A percentile compares a stretch with the other conserved stretches of the same genome.
Conservation (phyloP, 177 flowering plant genomes). For the Vitis hybrid region DNA sequence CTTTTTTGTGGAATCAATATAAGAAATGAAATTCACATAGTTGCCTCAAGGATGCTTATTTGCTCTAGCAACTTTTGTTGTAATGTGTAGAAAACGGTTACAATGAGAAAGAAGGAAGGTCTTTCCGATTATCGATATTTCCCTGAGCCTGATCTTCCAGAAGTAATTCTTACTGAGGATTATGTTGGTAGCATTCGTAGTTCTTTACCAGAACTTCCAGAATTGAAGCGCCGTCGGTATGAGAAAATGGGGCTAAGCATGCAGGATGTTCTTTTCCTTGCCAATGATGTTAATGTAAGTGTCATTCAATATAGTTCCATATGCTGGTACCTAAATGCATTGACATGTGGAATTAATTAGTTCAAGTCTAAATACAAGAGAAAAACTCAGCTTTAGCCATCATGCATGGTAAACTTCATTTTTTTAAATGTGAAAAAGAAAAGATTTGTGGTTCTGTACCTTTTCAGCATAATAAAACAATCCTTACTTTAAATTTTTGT, state of each 20-base stretch:
- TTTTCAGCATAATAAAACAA: too few species aligned
- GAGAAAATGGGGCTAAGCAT: conserved; percentile 84
- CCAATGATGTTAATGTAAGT: conserved; percentile 76
- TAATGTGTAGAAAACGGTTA: conserved; percentile 62
- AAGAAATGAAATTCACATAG: not conserved
- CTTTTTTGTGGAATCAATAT: not conserved
- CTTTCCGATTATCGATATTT: conserved; percentile 92
- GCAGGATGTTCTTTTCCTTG: conserved; percentile 93
- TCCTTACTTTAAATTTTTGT: too few species aligned
- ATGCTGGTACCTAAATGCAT: not conserved
- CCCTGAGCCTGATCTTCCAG: conserved; percentile 95
- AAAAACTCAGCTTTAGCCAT: too few species aligned
- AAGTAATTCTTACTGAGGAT: conserved; percentile 58
- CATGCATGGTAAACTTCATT: too few species aligned
- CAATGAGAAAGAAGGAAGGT: conserved; percentile 98
- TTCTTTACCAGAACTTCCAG: conserved; percentile 90
- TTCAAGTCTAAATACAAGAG: too few species aligned
- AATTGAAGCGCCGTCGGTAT: conserved; percentile 79
- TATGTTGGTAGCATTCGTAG: conserved; percentile 50
- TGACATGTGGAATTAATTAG: too few species aligned
- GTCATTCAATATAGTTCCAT: conserved; percentile 2
- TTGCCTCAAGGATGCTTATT: not conserved
- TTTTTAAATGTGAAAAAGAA: too few species aligned
- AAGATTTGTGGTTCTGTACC: too few species aligned
- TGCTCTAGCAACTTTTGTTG: conserved; percentile 9